phyloP scores from a whole-genome alignment of 2,329 filamentous ascomycete species.

The Ophiostoma sp. region DNA sequence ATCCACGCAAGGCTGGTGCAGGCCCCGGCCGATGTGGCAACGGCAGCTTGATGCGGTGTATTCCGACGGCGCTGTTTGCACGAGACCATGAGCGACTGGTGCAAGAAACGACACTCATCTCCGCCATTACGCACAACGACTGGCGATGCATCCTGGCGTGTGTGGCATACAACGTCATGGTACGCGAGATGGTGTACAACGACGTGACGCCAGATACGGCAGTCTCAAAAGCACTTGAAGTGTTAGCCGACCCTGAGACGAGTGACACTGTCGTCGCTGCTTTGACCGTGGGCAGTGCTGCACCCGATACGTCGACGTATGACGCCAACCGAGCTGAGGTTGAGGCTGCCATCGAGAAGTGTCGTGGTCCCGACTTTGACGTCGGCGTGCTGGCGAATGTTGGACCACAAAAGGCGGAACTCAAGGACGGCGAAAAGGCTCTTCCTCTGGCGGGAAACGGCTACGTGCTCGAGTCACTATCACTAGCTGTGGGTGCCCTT shows the following conservation, averaged over 20 bases:
- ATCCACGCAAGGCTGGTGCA: slow-evolving; percentile 41
- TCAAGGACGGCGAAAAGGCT: neutral
- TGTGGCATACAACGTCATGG: slow-evolving; percentile 45
- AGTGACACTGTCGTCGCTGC: neutral
- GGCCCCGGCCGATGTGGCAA: slow-evolving; percentile 46
- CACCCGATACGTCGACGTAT: neutral
- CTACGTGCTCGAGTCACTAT: slow-evolving; percentile 47
- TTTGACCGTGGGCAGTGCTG: neutral
- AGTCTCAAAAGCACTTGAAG: slow-evolving; percentile 33
- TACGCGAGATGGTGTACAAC: slow-evolving; percentile 35
- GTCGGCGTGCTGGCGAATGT: slow-evolving; percentile 36
- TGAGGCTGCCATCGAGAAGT: slow-evolving; percentile 35
- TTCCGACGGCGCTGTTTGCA: slow-evolving; percentile 46
- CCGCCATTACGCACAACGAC: slow-evolving; percentile 44
- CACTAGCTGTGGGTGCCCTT: slow-evolving; percentile 45
- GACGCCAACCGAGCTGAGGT: neutral
- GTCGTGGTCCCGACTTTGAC: slow-evolving; percentile 30
- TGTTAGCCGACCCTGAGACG: slow-evolving; percentile 28
- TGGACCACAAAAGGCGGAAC: slow-evolving; percentile 33
- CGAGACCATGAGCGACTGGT: slow-evolving; percentile 34
- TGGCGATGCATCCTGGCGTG: slow-evolving; percentile 40
- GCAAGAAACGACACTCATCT: slow-evolving; percentile 41
- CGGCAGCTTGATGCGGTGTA: slow-evolving; percentile 50
- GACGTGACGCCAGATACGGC: slow-evolving; percentile 34
- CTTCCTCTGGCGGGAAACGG: slow-evolving; percentile 40